Conservation (phyloP, 805 yeast species). For the Saccharomycopsis selenospora region DNA sequence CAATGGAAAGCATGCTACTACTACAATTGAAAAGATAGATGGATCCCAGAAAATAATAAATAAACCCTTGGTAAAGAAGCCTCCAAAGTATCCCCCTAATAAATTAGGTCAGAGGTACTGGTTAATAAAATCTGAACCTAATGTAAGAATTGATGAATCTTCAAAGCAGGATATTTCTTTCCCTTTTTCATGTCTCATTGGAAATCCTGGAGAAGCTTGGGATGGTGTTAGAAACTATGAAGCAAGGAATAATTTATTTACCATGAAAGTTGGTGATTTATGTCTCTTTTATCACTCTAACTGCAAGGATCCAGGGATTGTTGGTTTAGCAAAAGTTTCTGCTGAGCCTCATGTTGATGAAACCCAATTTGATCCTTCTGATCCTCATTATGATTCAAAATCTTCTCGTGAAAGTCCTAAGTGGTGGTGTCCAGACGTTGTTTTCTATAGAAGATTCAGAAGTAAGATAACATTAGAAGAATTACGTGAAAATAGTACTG, state of each 20-base stretch:
- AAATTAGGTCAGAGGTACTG: constrained; percentile 34
- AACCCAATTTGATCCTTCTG: constrained; percentile 35
- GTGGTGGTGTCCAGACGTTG: constrained; percentile 54
- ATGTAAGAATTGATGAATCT: constrained; percentile 38
- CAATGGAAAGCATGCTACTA: too few species aligned
- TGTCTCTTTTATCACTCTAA: constrained; percentile 51
- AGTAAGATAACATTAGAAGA: constrained; percentile 37
- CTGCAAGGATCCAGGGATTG: constrained; percentile 47
- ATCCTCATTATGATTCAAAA: constrained; percentile 44
- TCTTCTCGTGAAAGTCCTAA: constrained; percentile 35
- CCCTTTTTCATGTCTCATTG: constrained; percentile 37
- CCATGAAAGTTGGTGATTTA: constrained; percentile 41
- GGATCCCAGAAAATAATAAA: too few species aligned
- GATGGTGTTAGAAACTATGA: constrained; percentile 55
- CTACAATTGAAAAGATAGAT: too few species aligned
- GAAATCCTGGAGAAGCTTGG: constrained; percentile 41
- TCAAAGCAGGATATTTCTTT: constrained; percentile 43
- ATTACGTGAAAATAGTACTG: constrained; percentile 29
- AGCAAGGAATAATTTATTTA: constrained; percentile 44
- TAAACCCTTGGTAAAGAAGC: constrained; percentile 30
- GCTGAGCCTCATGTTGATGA: constrained; percentile 34
- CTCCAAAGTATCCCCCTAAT: constrained; percentile 30
- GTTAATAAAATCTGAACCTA: constrained; percentile 53
- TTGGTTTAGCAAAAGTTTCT: constrained; percentile 38
- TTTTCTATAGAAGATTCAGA: constrained; percentile 35